Evolutionary conservation across 371 early-diverging fungal genomes (phyloP).

Genomic region (Lichtheimia ramosa): DNA sequence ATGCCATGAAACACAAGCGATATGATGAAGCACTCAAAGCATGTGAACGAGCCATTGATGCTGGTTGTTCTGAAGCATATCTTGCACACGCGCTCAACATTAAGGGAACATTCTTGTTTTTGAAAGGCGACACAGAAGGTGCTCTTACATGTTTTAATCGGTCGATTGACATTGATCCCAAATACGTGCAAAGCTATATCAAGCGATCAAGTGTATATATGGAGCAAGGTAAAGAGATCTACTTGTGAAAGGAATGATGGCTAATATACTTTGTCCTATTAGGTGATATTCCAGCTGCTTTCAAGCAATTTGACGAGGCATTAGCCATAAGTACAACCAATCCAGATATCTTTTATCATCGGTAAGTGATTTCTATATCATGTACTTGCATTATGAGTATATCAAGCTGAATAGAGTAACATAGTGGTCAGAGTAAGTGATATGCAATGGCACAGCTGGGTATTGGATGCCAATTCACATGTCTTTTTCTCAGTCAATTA

Average conservation of each 20-base stretch:
- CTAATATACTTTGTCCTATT: background rate
- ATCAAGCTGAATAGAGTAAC: background rate
- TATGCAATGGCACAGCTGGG: background rate
- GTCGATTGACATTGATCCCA: slow-evolving; percentile 78
- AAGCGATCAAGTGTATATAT: slow-evolving; percentile 89
- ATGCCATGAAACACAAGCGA: slow-evolving; percentile 53
- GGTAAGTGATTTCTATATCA: background rate
- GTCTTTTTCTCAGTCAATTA: slow-evolving; percentile 50
- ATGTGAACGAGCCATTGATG: slow-evolving; percentile 65
- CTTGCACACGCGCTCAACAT: slow-evolving; percentile 76
- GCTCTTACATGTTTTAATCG: slow-evolving; percentile 80
- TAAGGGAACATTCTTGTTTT: slow-evolving; percentile 85
- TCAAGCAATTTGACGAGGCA: slow-evolving; percentile 73
- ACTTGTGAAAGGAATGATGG: background rate
- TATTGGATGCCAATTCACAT: too few species aligned
- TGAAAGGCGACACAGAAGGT: slow-evolving; percentile 78
- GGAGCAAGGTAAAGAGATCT: slow-evolving; percentile 63
- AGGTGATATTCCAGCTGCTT: slow-evolving; percentile 64
- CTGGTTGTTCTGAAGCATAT: slow-evolving; percentile 48
- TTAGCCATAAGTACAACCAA: slow-evolving; percentile 62
- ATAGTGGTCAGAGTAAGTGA: slow-evolving; percentile 41
- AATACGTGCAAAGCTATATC: slow-evolving; percentile 79
- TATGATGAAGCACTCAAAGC: slow-evolving; percentile 73
- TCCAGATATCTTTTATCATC: slow-evolving; percentile 82
- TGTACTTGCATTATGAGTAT: background rate